Conservation (phyloP, 768 basidiomycete genomes). For the Tulasnella calospora region DNA sequence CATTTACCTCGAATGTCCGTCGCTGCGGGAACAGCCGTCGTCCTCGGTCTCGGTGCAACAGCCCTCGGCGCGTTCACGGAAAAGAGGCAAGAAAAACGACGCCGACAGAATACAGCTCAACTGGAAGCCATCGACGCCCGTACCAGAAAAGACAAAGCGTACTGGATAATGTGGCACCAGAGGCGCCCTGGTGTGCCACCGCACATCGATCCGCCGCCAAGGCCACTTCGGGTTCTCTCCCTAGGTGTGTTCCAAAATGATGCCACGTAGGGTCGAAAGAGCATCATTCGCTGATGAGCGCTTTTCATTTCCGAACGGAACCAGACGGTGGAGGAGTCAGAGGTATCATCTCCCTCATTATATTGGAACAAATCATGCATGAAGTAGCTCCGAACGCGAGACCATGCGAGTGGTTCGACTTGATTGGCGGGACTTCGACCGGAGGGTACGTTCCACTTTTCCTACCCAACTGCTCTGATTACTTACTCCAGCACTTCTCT, state of each 20-base stretch:
- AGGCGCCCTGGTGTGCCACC: background rate
- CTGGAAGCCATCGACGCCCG: background rate
- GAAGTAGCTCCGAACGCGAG: background rate
- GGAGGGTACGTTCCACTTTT: background rate
- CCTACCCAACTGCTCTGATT: background rate
- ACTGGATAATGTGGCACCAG: background rate
- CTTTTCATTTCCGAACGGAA: background rate
- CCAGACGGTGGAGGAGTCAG: conserved; percentile 10
- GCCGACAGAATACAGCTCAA: background rate
- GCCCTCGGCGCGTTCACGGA: background rate
- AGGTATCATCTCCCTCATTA: conserved; percentile 7
- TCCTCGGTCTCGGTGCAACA: background rate
- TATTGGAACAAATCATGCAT: conserved; percentile 7
- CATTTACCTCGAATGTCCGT: background rate
- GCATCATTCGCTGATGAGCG: background rate
- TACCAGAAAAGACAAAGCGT: background rate
- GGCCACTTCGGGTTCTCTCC: background rate
- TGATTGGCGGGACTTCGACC: conserved; percentile 14
- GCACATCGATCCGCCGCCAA: background rate
- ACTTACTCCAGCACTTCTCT: background rate
- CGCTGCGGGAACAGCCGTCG: background rate
- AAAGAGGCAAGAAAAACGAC: background rate
- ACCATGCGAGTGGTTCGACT: conserved; percentile 17
- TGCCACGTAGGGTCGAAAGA: background rate
- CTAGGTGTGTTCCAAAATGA: background rate